A percentile compares a stretch with the other conserved stretches of the same genome.
These are phyloP conservation scores for Suillus hirtellus DNA, from an alignment of 768 basidiomycete species.

Conservation along the genomic window DNA sequence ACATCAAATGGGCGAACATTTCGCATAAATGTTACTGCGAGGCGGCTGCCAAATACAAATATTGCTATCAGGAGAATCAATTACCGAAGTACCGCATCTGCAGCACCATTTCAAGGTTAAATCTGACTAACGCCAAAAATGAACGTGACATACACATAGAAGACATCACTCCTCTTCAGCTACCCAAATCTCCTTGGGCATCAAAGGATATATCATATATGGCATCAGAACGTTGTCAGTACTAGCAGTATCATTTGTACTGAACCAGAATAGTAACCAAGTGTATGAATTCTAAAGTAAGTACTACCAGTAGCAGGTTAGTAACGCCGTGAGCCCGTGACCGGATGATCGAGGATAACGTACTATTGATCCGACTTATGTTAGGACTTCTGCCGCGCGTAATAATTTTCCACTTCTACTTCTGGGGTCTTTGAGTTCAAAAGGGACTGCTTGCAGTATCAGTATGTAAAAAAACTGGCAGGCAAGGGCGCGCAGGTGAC, in stretches of 20 bases:
- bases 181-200: not conserved
- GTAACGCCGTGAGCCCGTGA: not conserved
- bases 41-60: not conserved
- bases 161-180: too few relatives aligned
- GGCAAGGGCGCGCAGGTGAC: not conserved
- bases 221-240: not conserved
- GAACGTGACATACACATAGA: not conserved
- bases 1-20: not conserved
- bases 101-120: not conserved
- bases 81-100: not conserved
- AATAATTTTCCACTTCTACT: not conserved
- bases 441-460: not conserved
- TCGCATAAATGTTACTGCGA: not conserved
- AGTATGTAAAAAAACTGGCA: not conserved
- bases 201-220: too few relatives aligned
- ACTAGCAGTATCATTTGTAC: not conserved
- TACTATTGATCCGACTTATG: conserved; percentile 1
- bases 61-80: not conserved
- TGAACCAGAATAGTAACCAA: not conserved
- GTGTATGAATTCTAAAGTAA: not conserved
- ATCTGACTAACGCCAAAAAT: not conserved
- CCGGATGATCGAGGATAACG: not conserved
- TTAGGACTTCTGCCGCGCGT: not conserved
- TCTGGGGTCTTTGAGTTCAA: conserved; percentile 2
- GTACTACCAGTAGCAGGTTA: not conserved